Evolutionary conservation across 73 alveolate species (phyloP).

Genomic region (Breviolum minutum): DNA sequence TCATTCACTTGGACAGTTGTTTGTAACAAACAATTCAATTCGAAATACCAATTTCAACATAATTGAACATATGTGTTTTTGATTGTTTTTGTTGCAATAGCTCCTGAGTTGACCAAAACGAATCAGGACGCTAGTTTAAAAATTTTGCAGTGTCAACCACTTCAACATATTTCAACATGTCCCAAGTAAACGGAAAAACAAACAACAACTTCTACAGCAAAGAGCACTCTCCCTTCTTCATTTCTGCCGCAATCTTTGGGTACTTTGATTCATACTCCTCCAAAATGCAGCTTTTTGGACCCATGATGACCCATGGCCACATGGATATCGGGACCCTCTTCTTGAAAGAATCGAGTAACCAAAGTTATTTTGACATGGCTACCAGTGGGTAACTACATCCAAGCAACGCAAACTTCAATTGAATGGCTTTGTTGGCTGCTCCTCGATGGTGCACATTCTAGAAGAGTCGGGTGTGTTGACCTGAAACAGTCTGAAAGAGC

Average conservation of each 20-base stretch:
- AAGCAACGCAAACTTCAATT: not conserved
- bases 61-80: too few species aligned
- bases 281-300: not conserved
- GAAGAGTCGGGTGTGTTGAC: conserved; percentile 95
- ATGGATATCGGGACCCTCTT: too few species aligned
- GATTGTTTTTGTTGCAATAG: too few species aligned
- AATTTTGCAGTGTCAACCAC: too few species aligned
- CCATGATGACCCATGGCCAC: not conserved
- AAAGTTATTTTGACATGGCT: too few species aligned
- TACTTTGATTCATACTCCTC: conserved; percentile 90
- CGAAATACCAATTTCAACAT: too few species aligned
- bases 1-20: too few species aligned
- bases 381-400: not conserved
- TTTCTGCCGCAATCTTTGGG: conserved; percentile 91
- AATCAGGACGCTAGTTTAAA: not conserved
- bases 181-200: not conserved
- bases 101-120: not conserved
- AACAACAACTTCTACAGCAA: not conserved
- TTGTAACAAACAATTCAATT: not conserved
- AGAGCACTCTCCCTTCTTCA: conserved; percentile 92
- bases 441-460: conserved; percentile 92
- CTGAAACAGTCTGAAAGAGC: conserved; percentile 1
- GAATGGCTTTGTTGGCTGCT: not conserved
- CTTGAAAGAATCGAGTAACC: too few species aligned
- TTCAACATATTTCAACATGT: not conserved